Evolutionary conservation across 805 yeast genomes (phyloP).

Genomic region (Schizosaccharomyces cryophilus): DNA sequence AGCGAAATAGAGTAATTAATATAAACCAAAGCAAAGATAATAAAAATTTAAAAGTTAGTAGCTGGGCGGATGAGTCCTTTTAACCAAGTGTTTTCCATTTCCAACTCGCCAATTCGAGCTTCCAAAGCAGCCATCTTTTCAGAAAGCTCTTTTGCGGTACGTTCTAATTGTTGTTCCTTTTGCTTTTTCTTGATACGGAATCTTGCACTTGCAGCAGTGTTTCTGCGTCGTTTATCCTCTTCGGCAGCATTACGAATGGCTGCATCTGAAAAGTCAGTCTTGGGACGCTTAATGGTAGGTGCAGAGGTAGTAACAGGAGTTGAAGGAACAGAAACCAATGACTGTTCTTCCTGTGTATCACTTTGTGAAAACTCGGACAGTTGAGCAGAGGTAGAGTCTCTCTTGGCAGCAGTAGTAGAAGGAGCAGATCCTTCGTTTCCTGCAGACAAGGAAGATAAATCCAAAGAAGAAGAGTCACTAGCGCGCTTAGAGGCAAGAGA

Average conservation of each 20-base stretch:
- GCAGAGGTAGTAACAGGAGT: neutral
- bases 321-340: neutral
- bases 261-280: neutral
- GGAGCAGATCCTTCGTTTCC: too few species aligned
- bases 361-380: too few species aligned
- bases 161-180: slow-evolving; percentile 78
- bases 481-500: too few species aligned
- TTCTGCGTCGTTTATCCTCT: slow-evolving; percentile 57
- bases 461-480: too few species aligned
- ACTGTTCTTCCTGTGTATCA: too few species aligned
- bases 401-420: too few species aligned
- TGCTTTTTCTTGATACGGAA: slow-evolving; percentile 78
- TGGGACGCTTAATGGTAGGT: neutral
- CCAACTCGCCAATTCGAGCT: slow-evolving; percentile 53
- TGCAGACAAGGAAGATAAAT: too few species aligned
- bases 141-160: slow-evolving; percentile 43
- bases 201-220: slow-evolving; percentile 85
- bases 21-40: neutral
- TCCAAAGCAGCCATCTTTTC: slow-evolving; percentile 44
- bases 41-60: neutral
- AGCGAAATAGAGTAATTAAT: neutral
- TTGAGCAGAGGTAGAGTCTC: too few species aligned
- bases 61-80: slow-evolving; percentile 13
- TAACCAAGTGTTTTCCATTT: slow-evolving; percentile 77
- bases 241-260: slow-evolving; percentile 17